phyloP scores from a whole-genome alignment of 768 basidiomycete species.

The Vararia minispora region DNA sequence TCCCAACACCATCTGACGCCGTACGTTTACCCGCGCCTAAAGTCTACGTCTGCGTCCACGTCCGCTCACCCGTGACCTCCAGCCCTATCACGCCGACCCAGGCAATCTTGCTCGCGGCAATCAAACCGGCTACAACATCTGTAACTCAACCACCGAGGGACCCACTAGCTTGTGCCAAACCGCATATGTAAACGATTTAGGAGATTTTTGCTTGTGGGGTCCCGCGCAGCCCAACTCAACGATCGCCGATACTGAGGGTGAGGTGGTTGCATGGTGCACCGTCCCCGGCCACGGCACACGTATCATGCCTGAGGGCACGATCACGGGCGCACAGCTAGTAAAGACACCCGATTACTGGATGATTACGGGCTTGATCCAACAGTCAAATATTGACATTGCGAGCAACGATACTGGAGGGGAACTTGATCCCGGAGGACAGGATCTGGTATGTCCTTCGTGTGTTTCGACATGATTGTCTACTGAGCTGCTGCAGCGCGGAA shows the following conservation, averaged over 20 bases:
- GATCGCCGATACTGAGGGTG: constrained; percentile 57
- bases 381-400: constrained; percentile 43
- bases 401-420: constrained; percentile 60
- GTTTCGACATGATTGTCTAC: background rate
- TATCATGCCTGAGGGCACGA: constrained; percentile 53
- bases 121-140: constrained; percentile 56
- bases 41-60: too few relatives aligned
- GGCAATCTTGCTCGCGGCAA: constrained; percentile 35
- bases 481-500: constrained; percentile 49
- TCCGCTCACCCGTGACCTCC: too few relatives aligned
- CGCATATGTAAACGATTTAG: constrained; percentile 46
- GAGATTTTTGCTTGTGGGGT: constrained; percentile 67
- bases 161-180: constrained; percentile 62
- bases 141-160: constrained; percentile 58
- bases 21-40: too few relatives aligned
- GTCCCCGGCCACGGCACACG: constrained; percentile 61
- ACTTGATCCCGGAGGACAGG: constrained; percentile 68
- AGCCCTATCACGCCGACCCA: constrained; percentile 41
- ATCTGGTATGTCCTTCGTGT: constrained; percentile 28
- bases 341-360: constrained; percentile 48
- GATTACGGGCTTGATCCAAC: constrained; percentile 54
- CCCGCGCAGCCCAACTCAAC: constrained; percentile 36
- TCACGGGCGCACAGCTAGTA: constrained; percentile 55
- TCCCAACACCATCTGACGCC: constrained; percentile 16
- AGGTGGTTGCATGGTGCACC: constrained; percentile 73